Base-by-base conservation (phyloP, 192 early-diverging fungal species). In the Allomyces macrogynus region DNA sequence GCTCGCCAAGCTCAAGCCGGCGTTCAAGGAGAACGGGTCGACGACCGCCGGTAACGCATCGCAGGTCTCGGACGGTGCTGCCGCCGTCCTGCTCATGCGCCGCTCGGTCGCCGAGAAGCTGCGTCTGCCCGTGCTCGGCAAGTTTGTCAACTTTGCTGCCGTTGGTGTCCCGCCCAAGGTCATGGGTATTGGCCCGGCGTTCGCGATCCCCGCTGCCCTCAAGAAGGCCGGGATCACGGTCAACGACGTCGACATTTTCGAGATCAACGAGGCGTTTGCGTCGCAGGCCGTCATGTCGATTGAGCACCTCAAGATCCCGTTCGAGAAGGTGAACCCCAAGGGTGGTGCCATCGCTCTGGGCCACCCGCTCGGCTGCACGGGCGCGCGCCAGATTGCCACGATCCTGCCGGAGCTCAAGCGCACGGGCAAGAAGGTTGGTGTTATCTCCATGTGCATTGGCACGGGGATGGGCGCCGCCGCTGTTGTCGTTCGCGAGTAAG, bases 181-280 rank as follows among this genome's bases (percentile, higher is more conserved):
- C 76, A 99, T 99, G 95, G 93, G 95, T 73, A 83, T 97, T 63
- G 95, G 95, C 24, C 95, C 93, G 11, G 95, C 92, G 22, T 82
- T 82, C 65, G 93, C 95, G 49, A 93, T 99, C 74, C 95, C 95
- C 20, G 81, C 77, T 1, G 91, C 89, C 54, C 75, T 90, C 67
- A 77, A 87, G 73, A 86, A 88, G 73, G 82, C 87, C 32, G 89
- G 89, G 4, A 72, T 96, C 67, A 74, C 68, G 40, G 61, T 88
- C 61, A 73, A 80, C 61, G 89, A 96, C 71, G 81, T 96, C 40
- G 93, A 88, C 67, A 74, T 95, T 65, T 88, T 77, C 66, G 92
- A 97, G 75, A 84, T 98, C 68, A 98, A 98, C 78, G 95, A 96
- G 78, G 95, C 95, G 24, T 96, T 98, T 77, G 95, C 95, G 32